Conservation (phyloP, 441 rosid genomes). For the Eutrema salsugineum region DNA sequence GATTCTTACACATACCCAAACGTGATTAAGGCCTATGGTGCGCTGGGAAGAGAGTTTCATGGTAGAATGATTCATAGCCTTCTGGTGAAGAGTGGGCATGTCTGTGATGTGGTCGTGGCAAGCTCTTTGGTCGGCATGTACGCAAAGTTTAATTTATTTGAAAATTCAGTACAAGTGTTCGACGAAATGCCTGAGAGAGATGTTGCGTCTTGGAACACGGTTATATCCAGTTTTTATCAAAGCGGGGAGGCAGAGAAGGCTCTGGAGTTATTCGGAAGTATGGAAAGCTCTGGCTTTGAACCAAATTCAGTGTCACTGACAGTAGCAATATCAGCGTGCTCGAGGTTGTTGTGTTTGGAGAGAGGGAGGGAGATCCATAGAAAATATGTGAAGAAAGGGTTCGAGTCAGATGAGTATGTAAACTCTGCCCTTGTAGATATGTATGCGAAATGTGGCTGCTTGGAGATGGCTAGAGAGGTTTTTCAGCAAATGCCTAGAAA, state of each 20-base stretch:
- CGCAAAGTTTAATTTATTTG: slow-evolving; percentile 45
- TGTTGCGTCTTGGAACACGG: slow-evolving; percentile 63
- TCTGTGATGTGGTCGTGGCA: slow-evolving; percentile 46
- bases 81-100: slow-evolving; percentile 47
- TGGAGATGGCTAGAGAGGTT: slow-evolving; percentile 54
- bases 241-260: slow-evolving; percentile 54
- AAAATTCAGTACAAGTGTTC: slow-evolving; percentile 39
- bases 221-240: slow-evolving; percentile 68
- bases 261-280: slow-evolving; percentile 45
- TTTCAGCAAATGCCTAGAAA: slow-evolving; percentile 44
- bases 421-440: slow-evolving; percentile 68
- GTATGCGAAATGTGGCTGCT: slow-evolving; percentile 60
- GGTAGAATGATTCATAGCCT: slow-evolving; percentile 53
- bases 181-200: slow-evolving; percentile 71
- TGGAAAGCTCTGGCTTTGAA: slow-evolving; percentile 51
- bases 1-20: slow-evolving; percentile 64
- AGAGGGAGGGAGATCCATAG: slow-evolving; percentile 60
- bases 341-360: slow-evolving; percentile 59
- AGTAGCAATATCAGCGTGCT: slow-evolving; percentile 46
- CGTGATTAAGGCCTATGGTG: slow-evolving; percentile 62
- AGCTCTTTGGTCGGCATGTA: slow-evolving; percentile 60
- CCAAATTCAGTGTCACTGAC: slow-evolving; percentile 65
- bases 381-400: slow-evolving; percentile 34
- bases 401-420: slow-evolving; percentile 46
- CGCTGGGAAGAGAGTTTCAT: slow-evolving; percentile 34